Base-by-base conservation (phyloP, 257 asterid genomes). In the Anisodus tanguticus region DNA sequence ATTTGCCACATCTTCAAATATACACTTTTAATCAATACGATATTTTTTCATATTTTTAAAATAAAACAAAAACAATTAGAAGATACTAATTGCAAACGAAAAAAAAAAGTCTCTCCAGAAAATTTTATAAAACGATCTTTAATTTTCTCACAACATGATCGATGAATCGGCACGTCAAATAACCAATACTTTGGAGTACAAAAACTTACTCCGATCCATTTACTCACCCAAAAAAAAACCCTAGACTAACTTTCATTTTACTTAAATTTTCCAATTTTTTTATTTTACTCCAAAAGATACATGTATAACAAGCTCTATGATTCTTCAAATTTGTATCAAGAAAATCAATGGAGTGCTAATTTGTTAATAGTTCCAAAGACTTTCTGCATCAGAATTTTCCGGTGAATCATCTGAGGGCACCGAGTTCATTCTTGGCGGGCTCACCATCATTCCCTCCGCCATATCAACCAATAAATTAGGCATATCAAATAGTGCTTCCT, bases 371-470 rank as follows among this genome's bases (percentile, higher is more conserved):
- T 86, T 86, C 92, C 92, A 90, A 3, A 90, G 83, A 45, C 72
- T 86, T 47, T 86, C 89, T 59, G 70, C 86, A 82, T 88, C 89
- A 51, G 90, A 84, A 87, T 86, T 81, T 60, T 62, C 87, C 4
- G 82, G 82, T 3, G 89, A 83, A 39, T 86, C 86, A 35, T 68
- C 86, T 0, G 92, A 71, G n/a, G 67, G 63, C 45, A 84, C 79
- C 1, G 88, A 59, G 54, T 51, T 81, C 26, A 90, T 85, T 85
- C 92, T 84, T 2, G 92, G 92, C 8, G 92, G 92, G 22, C 90
- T 90, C 60, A 90, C 85, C 76, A 90, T 84, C 92, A 90, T 88
- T 76, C 88, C 92, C 49, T 79, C 91, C 4, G 91, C 91, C 91
- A 90, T 90, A 13, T 88, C 89, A 72, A 90, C 91, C 71, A 90